Conservation (phyloP, 306 rosid genomes). For the Malus asiatica region DNA sequence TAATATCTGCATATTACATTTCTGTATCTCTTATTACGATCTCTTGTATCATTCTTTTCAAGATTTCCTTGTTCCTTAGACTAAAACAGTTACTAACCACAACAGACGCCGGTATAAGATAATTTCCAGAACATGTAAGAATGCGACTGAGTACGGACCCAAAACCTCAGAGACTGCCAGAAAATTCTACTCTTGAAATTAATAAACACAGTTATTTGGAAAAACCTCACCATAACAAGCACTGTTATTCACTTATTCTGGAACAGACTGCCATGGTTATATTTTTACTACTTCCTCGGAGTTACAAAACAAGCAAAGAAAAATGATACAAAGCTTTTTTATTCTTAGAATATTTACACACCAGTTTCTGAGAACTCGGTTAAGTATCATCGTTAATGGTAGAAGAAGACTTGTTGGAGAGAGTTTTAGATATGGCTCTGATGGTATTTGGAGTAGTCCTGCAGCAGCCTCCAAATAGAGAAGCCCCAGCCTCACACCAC, state of each 20-base stretch:
- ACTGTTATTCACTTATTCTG: not conserved
- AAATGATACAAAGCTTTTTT: not conserved
- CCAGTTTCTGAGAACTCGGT: not conserved
- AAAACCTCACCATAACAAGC: not conserved
- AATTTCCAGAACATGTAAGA: not conserved
- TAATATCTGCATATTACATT: too few species aligned
- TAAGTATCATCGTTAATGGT: not conserved
- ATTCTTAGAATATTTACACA: not conserved
- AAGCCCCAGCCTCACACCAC: slow-evolving; percentile 82
- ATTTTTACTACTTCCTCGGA: not conserved
- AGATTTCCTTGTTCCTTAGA: not conserved
- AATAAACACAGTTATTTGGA: not conserved
- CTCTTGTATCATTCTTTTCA: not conserved
- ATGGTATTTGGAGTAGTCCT: slow-evolving; percentile 82
- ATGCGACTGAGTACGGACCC: not conserved
- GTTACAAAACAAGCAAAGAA: not conserved
- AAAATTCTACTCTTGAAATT: not conserved
- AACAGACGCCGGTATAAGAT: too few species aligned
- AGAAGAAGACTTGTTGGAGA: slow-evolving; percentile 20
- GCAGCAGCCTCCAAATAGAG: slow-evolving; percentile 89
- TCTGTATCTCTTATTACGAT: too few species aligned
- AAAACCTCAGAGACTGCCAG: not conserved
- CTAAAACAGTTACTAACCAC: not conserved
- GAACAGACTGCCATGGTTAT: not conserved
- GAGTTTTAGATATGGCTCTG: slow-evolving; percentile 52